A percentile compares a stretch with the other conserved stretches of the same genome.
phyloP scores from a whole-genome alignment of 1,284 basidiomycete species.

The Wallemia hederae region DNA sequence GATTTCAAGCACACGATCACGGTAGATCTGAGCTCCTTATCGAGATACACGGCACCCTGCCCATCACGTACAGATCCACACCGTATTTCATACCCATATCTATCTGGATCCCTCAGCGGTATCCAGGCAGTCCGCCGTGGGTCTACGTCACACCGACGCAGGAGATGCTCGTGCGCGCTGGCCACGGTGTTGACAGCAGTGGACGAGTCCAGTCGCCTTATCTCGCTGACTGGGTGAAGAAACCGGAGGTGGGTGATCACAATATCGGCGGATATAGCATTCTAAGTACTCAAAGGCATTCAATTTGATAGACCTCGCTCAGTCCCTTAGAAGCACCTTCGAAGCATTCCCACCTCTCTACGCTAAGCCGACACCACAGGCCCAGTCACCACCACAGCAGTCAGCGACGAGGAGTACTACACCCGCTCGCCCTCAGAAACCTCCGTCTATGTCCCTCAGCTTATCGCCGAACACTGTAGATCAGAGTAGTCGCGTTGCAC shows the following conservation, averaged over 20 bases:
- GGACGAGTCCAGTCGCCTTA: slow-evolving; percentile 44
- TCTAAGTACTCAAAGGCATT: slow-evolving; percentile 25
- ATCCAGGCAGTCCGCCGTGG: slow-evolving; percentile 52
- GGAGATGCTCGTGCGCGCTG: slow-evolving; percentile 62
- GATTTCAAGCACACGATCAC: slow-evolving; percentile 50
- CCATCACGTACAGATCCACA: slow-evolving; percentile 42
- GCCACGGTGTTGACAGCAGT: slow-evolving; percentile 48
- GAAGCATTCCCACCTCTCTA: slow-evolving; percentile 66
- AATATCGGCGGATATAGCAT: slow-evolving; percentile 5
- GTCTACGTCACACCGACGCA: slow-evolving; percentile 81
- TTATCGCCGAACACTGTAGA: slow-evolving; percentile 19
- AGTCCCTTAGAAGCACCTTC: slow-evolving; percentile 49
- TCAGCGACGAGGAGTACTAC: background rate
- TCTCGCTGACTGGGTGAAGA: slow-evolving; percentile 42
- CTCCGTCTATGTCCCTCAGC: slow-evolving; percentile 13
- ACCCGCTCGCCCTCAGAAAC: slow-evolving; percentile 6
- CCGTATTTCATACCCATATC: slow-evolving; percentile 84
- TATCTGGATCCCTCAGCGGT: slow-evolving; percentile 58
- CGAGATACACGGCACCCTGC: slow-evolving; percentile 65
- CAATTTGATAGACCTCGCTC: slow-evolving; percentile 31
- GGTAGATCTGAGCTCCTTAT: slow-evolving; percentile 72
- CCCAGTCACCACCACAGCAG: background rate
- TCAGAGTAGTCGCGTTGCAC: background rate
- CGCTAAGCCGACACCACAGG: slow-evolving; percentile 30
- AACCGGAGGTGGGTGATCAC: slow-evolving; percentile 36